A percentile compares a stretch with the other conserved stretches of the same genome.
Conservation (phyloP, 108 stramenopile genomes). For the Cyclotella baltica region DNA sequence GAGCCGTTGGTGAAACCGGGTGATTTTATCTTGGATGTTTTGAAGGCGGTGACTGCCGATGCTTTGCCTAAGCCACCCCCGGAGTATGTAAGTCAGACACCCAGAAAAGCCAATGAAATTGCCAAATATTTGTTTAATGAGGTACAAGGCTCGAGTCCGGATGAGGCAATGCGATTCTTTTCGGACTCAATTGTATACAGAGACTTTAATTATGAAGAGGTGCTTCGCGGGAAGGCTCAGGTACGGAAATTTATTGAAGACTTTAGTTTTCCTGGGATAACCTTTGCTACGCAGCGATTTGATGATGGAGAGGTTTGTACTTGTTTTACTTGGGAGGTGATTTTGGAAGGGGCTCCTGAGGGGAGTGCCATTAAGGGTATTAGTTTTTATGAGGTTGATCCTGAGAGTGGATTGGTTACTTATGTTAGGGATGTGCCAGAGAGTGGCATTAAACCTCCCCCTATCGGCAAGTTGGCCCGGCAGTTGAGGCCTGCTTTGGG, state of each 20-base stretch:
- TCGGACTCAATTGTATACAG: constrained; percentile 65
- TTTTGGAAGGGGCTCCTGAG: constrained; percentile 63
- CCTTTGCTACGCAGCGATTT: constrained; percentile 67
- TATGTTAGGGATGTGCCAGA: constrained; percentile 85
- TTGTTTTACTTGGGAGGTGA: constrained; percentile 85
- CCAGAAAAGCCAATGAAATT: constrained; percentile 68
- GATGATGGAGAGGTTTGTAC: constrained; percentile 72
- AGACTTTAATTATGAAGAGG: constrained; percentile 81
- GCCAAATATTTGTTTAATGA: constrained; percentile 78
- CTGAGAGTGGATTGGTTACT: constrained; percentile 56
- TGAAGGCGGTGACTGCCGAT: constrained; percentile 71
- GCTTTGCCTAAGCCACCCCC: constrained; percentile 58
- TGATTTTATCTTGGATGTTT: constrained; percentile 68
- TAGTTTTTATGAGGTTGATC: constrained; percentile 80
- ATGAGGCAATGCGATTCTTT: constrained; percentile 76
- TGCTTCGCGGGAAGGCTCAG: constrained; percentile 56
- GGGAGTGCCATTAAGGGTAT: constrained; percentile 75
- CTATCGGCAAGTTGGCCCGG: constrained; percentile 70
- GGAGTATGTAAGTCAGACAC: constrained; percentile 52
- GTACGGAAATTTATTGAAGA: constrained; percentile 77
- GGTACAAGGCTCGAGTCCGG: constrained; percentile 66
- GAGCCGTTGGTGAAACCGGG: constrained; percentile 84
- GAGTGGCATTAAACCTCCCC: constrained; percentile 76
- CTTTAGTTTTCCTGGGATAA: constrained; percentile 81
- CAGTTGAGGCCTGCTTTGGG: constrained; percentile 67